Percentiles rank a stretch among this genome's conserved stretches.
phyloP scores from a whole-genome alignment of 1,284 basidiomycete genomes.

The Boletus mariae region DNA sequence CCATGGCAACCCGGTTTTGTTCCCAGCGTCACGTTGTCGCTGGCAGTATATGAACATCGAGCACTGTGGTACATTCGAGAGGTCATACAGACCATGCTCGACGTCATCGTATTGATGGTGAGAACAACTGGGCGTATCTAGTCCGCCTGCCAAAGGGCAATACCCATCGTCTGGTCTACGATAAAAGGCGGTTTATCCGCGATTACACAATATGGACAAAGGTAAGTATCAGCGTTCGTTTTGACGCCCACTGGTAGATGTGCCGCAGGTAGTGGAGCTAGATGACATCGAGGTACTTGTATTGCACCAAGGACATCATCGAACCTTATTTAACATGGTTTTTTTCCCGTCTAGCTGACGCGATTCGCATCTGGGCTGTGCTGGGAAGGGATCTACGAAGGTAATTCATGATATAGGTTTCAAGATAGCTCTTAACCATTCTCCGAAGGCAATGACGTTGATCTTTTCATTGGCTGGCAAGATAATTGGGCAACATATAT shows the following conservation, averaged over 20 bases:
- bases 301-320: neutral
- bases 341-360: conserved; percentile 17
- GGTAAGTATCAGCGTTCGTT: conserved; percentile 13
- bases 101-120: conserved; percentile 39
- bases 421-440: neutral
- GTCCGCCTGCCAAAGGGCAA: conserved; percentile 27
- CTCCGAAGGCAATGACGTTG: conserved; percentile 28
- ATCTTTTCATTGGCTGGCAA: conserved; percentile 37
- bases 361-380: conserved; percentile 19
- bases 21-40: too few relatives aligned
- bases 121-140: conserved; percentile 44
- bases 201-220: conserved; percentile 40
- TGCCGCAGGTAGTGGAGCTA: conserved; percentile 29
- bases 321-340: neutral
- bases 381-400: conserved; percentile 35
- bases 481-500: conserved; percentile 29
- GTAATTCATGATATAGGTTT: conserved; percentile 5
- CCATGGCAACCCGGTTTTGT: too few relatives aligned
- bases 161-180: conserved; percentile 36
- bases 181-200: conserved; percentile 30
- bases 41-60: conserved; percentile 4
- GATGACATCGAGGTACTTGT: conserved; percentile 30
- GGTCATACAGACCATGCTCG: conserved; percentile 38
- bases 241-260: conserved; percentile 1
- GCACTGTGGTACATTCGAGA: conserved; percentile 28